phyloP scores from a whole-genome alignment of 2,329 filamentous ascomycete genomes.

The Cercospora zeina region DNA sequence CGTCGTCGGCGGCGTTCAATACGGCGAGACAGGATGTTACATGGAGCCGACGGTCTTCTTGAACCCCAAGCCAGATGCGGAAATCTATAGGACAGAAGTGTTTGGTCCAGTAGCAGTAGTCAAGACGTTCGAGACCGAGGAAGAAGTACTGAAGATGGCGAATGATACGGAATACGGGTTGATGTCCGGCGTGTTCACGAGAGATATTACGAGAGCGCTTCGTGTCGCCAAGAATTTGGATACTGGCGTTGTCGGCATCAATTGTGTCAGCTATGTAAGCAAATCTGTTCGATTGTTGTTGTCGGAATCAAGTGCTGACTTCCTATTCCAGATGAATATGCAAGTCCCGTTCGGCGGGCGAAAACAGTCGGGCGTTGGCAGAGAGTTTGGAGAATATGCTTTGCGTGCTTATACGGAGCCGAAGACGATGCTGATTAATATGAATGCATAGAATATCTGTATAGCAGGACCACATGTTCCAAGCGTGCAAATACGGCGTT shows the following conservation, averaged over 20 bases:
- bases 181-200: conserved; percentile 43
- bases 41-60: conserved; percentile 51
- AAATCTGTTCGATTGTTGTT: background rate
- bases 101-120: conserved; percentile 45
- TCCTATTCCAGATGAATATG: background rate
- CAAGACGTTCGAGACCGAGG: conserved; percentile 42
- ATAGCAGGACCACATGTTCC: no score
- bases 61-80: conserved; percentile 43
- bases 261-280: conserved; percentile 23
- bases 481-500: no score
- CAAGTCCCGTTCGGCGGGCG: conserved; percentile 55
- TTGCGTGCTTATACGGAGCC: conserved; percentile 60
- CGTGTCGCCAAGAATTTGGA: conserved; percentile 45
- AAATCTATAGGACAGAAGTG: conserved; percentile 40
- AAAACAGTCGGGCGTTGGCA: conserved; percentile 61
- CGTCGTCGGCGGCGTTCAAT: conserved; percentile 25
- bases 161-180: conserved; percentile 45
- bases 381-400: conserved; percentile 62
- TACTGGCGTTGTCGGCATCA: conserved; percentile 44
- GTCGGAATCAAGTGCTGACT: background rate
- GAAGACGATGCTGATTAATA: conserved; percentile 17
- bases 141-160: conserved; percentile 41
- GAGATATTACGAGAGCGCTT: conserved; percentile 42
- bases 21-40: conserved; percentile 41
- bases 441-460: conserved; percentile 9